phyloP scores from a whole-genome alignment of 208 protist species.

The Wallacemonas sp. region DNA sequence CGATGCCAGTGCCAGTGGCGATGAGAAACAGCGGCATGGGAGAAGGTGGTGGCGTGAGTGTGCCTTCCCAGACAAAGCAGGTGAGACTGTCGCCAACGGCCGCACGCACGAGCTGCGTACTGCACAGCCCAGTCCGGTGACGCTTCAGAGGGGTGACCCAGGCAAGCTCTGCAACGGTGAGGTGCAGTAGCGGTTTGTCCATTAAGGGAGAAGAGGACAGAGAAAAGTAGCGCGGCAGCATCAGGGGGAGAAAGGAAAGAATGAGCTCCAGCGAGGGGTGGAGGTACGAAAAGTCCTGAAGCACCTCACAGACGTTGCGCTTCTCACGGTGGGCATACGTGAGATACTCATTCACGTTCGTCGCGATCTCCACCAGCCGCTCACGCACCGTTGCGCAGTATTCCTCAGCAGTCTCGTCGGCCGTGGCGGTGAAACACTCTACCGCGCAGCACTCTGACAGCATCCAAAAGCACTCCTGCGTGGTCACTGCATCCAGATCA shows the following conservation, averaged over 20 bases:
- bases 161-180: conserved; percentile 73
- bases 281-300: conserved; percentile 70
- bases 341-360: conserved; percentile 70
- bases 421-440: conserved; percentile 1
- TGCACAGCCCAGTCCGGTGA: conserved; percentile 71
- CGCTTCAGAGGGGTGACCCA: conserved; percentile 81
- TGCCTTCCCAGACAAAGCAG: conserved; percentile 73
- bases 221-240: conserved; percentile 83
- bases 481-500: conserved; percentile 77
- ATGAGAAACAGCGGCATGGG: conserved; percentile 66
- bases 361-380: conserved; percentile 73
- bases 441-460: conserved; percentile 43
- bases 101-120: conserved; percentile 40
- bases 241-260: conserved; percentile 55
- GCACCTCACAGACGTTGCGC: conserved; percentile 86
- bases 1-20: conserved; percentile 83
- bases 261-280: conserved; percentile 55
- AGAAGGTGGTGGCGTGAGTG: conserved; percentile 36
- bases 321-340: conserved; percentile 86
- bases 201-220: conserved; percentile 61
- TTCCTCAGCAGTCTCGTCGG: conserved; percentile 24
- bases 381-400: conserved; percentile 38
- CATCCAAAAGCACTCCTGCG: conserved; percentile 82
- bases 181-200: conserved; percentile 38
- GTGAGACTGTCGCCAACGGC: conserved; percentile 38